Percentiles rank a stretch among this genome's conserved stretches.
These are phyloP conservation scores for Clitocybe nebularis DNA, from an alignment of 1,284 basidiomycete genomes.

Conservation along the genomic window DNA sequence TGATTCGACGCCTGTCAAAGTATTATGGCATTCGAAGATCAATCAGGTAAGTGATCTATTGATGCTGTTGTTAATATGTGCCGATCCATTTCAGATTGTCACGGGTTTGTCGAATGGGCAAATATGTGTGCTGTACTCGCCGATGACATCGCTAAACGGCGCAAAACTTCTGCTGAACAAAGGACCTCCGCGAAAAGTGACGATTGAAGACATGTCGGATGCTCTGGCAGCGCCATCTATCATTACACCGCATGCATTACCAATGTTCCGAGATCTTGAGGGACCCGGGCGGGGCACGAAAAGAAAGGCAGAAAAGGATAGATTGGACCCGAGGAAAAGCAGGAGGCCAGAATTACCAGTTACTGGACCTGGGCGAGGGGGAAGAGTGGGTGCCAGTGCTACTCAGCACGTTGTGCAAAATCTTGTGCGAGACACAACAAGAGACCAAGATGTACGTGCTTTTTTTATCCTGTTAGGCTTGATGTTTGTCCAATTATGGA, in stretches of 20 bases:
- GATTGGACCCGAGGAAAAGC: slow-evolving; percentile 86
- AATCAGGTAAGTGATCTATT: slow-evolving; percentile 70
- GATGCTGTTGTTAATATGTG: slow-evolving; percentile 10
- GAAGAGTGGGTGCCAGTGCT: slow-evolving; percentile 91
- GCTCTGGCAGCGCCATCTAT: slow-evolving; percentile 80
- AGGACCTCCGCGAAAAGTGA: slow-evolving; percentile 66
- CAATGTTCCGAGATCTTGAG: slow-evolving; percentile 85
- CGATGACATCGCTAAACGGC: slow-evolving; percentile 82
- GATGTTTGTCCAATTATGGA: slow-evolving; percentile 14
- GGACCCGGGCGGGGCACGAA: slow-evolving; percentile 68
- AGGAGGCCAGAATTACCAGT: slow-evolving; percentile 89
- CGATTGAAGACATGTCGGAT: slow-evolving; percentile 81
- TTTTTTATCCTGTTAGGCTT: slow-evolving; percentile 24
- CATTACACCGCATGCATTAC: slow-evolving; percentile 84
- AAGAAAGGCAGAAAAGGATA: slow-evolving; percentile 84
- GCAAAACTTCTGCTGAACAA: slow-evolving; percentile 85
- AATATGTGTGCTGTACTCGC: slow-evolving; percentile 89
- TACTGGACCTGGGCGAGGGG: slow-evolving; percentile 87
- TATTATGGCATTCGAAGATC: slow-evolving; percentile 94
- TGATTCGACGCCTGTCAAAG: slow-evolving; percentile 80
- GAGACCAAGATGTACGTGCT: slow-evolving; percentile 88
- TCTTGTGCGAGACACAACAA: slow-evolving; percentile 82
- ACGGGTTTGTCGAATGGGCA: slow-evolving; percentile 85
- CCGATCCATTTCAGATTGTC: slow-evolving; percentile 57
- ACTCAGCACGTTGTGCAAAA: slow-evolving; percentile 95